Base-by-base conservation (phyloP, 768 basidiomycete genomes). In the Russula sp. region DNA sequence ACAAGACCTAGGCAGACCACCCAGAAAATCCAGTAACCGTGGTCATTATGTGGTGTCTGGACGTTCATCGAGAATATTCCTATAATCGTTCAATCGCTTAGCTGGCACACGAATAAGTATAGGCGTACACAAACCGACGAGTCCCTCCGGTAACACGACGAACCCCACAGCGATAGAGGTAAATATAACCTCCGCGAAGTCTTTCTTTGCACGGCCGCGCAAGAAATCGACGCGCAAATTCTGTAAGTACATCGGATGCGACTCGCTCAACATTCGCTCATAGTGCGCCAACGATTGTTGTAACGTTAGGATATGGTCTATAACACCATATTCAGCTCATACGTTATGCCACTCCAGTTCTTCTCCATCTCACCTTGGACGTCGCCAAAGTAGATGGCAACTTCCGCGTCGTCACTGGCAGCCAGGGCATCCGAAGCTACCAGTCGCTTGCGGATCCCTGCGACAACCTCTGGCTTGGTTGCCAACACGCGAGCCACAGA, bases 291-390 rank as follows among this genome's bases (percentile, higher is more conserved):
- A 79, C 1, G 90, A 83, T 68, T 91, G 87, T 68, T 95, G 91
- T 59, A 98, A 76, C 3, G 90, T 85, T 25, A 94, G 72, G 66
- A 97, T 93, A 71, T 98, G 95, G 73, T 98, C 94, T 94, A 52
- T 18, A 53, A 14, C 7, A n/a, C n/a, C 22, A 32, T 54, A 7
- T 46, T 60, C 36, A 60, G 59, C 7, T 29, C 35, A 45, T 34
- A 42, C 18, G 35, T 3, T 5, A 47, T 60, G 29, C 43, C 43
- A 11, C 16, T 45, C 16, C 22, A 20, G n/a, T n/a, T 22, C n/a
- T 3, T 20, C n/a, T 43, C 5, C 11, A 25, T 7, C 58, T 56
- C 65, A 93, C 94, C 94, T 77, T 94, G 90, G 2, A 98, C 82
- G 72, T 98, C 94, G 25, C 90, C 91, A 75, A 95, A 83, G 70